Base-by-base conservation (phyloP, 2,329 filamentous ascomycete species). In the Fusarium redolens region DNA sequence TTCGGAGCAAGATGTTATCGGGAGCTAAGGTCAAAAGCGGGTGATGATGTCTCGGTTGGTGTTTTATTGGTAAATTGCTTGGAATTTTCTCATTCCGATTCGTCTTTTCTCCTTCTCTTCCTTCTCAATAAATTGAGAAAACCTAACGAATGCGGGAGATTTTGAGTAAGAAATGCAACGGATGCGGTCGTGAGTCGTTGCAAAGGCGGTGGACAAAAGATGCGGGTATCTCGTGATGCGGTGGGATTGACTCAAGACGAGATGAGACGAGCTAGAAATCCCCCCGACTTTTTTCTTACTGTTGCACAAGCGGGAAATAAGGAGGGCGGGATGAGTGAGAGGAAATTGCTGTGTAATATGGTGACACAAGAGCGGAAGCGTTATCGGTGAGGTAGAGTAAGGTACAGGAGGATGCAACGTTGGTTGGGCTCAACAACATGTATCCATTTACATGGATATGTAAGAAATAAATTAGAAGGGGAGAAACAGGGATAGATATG, bases 211-310 rank as follows among this genome's bases (percentile, higher is more conserved):
- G 71, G 71, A 57, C 54, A 51, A 55, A 50, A 47, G 52, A 56
- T 44, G 56, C 50, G 25, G 61, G 65, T 69, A 65, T 72, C 68
- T 74, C 71, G 71, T 74, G 71, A 74, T 74, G 48, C 28, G 54
- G 25, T 40, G 41, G 47, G 41, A 57, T 65, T 43, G 41, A 54
- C 44, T 47, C 58, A 22, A 61, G 35, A 56, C 51, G 48, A 47
- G 41, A 25, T 41, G 40, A 43, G 50, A n/a, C 31, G 22, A 68
- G 43, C 43, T 22, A 64, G 20, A 52, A 51, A 52, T 51, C 12
- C 50, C 37, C 54, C 20, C 13, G 9, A 22, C 25, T 48, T 31
- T 54, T 31, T 25, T 17, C 17, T 51, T 18, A 43, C 37, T 59
- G 51, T 59, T 59, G 45, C 33, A 65, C 58, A 58, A 11, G 20